Base-by-base conservation (phyloP, 2,329 filamentous ascomycete species). In the Sclerotinia minor region DNA sequence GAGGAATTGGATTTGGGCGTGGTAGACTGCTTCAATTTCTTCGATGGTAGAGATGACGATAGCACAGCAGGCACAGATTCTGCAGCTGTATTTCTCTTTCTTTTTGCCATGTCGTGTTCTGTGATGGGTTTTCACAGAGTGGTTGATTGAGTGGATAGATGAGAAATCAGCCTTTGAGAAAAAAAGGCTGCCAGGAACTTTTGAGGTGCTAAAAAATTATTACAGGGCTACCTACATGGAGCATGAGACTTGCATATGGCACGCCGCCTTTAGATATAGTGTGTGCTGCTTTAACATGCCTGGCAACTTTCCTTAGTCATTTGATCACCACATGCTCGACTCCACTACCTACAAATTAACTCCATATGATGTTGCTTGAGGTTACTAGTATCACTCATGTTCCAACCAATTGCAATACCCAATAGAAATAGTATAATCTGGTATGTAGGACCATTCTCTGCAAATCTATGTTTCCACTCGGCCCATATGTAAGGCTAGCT, bases 31-130 rank as follows among this genome's bases (percentile, higher is more conserved):
- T 76, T 75, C n/a, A 73, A 50, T 67, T 75, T 77, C 52, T 76
- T 75, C 45, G 49, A 71, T 29, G 73, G 61, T 29, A 64, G 41
- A 24, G 69, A 52, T 11, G 69, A 45, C 21, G 35, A 58, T 45
- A 49, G 5, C 15, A 24, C 47, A 4, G 66, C 65, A 54, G 67
- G 44, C 8, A 64, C 64, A 57, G 71, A 67, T 24, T 76, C 70
- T 38, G 55, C 45, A 59, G 71, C 71, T n/a, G 29, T 58, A 45
- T 70, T 75, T 54, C 74, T 73, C 72, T 77, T 77, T 73, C 76
- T 71, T 72, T 77, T 77, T 26, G 74, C 75, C 76, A 77, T 76
- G 11, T 32, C 21, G 57, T 35, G 44, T 35, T 54, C 47, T 26
- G 47, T 49, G 26, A 54, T 35, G 24, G 35, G 26, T 21, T 32